Conservation (phyloP, 1,139 yeast species). For the Lodderomyces margitis region DNA sequence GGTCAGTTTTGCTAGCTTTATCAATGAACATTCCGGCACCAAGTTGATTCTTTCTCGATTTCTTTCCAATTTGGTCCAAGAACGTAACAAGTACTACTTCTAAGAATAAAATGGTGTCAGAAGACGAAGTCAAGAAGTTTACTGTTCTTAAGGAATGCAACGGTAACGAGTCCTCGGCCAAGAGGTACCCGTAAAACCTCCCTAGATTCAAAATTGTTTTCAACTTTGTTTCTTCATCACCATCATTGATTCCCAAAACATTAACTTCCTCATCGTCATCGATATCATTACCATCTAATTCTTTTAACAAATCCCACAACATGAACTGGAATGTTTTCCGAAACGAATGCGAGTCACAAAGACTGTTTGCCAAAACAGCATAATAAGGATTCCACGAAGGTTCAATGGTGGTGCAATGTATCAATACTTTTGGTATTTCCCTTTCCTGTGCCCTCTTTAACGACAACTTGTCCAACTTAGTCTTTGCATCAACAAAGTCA, state of each 20-base stretch:
- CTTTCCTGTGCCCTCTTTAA: slow-evolving; percentile 81
- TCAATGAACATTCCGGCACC: slow-evolving; percentile 41
- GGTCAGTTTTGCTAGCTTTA: slow-evolving; percentile 31
- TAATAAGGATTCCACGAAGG: slow-evolving; percentile 88
- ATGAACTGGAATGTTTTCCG: slow-evolving; percentile 85
- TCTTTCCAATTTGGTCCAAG: slow-evolving; percentile 64
- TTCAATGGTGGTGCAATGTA: slow-evolving; percentile 86
- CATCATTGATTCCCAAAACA: slow-evolving; percentile 35
- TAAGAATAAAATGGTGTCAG: slow-evolving; percentile 65
- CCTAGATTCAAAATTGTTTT: slow-evolving; percentile 70
- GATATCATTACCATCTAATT: slow-evolving; percentile 51
- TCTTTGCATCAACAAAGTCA: slow-evolving; percentile 85
- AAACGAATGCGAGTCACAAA: slow-evolving; percentile 67
- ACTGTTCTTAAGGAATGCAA: slow-evolving; percentile 71
- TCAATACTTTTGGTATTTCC: slow-evolving; percentile 80
- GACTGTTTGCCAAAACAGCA: slow-evolving; percentile 71
- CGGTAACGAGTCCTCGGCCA: slow-evolving; percentile 71
- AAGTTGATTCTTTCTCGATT: slow-evolving; percentile 52
- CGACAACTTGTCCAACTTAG: slow-evolving; percentile 74
- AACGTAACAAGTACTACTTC: slow-evolving; percentile 72
- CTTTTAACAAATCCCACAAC: slow-evolving; percentile 85
- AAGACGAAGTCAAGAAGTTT: slow-evolving; percentile 69
- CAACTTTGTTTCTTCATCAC: slow-evolving; percentile 47
- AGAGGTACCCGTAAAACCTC: slow-evolving; percentile 70
- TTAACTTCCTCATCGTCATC: slow-evolving; percentile 33